Conservation (phyloP, 495 filamentous ascomycete species). For the Cladorrhinum samala region DNA sequence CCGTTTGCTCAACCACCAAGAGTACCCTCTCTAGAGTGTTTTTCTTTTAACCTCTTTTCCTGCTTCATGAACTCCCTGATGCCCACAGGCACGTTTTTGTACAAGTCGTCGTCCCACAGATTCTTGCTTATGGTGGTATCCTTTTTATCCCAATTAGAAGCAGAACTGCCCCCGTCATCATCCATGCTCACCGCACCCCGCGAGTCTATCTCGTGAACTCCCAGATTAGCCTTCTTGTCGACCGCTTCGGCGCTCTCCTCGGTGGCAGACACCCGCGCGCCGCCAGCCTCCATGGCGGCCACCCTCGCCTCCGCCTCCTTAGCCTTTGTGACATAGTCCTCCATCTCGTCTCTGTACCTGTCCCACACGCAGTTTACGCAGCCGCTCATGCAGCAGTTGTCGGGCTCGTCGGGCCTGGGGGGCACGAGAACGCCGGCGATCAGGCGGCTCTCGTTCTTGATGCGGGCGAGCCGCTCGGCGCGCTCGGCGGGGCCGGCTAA, state of each 20-base stretch:
- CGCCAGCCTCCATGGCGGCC: conserved; percentile 22
- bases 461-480: conserved; percentile 56
- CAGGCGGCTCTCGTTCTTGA: conserved; percentile 44
- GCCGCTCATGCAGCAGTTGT: conserved; percentile 98
- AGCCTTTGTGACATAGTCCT: conserved; percentile 67
- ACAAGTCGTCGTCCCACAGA: conserved; percentile 57
- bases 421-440: conserved; percentile 79
- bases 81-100: conserved; percentile 80
- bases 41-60: conserved; percentile 84
- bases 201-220: background rate
- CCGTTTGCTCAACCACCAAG: conserved; percentile 33
- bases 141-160: conserved; percentile 51
- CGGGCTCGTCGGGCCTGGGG: conserved; percentile 79
- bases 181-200: conserved; percentile 56
- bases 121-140: conserved; percentile 34
- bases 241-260: conserved; percentile 14
- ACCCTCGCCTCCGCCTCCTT: conserved; percentile 48
- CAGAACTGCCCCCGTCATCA: conserved; percentile 73
- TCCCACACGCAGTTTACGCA: conserved; percentile 99
- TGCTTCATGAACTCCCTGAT: conserved; percentile 96
- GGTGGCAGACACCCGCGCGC: conserved; percentile 17
- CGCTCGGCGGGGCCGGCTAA: conserved; percentile 60
- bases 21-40: conserved; percentile 47
- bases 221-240: conserved; percentile 3
- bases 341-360: conserved; percentile 78